Conservation (phyloP, 495 filamentous ascomycete species). For the Copromyces sp. region DNA sequence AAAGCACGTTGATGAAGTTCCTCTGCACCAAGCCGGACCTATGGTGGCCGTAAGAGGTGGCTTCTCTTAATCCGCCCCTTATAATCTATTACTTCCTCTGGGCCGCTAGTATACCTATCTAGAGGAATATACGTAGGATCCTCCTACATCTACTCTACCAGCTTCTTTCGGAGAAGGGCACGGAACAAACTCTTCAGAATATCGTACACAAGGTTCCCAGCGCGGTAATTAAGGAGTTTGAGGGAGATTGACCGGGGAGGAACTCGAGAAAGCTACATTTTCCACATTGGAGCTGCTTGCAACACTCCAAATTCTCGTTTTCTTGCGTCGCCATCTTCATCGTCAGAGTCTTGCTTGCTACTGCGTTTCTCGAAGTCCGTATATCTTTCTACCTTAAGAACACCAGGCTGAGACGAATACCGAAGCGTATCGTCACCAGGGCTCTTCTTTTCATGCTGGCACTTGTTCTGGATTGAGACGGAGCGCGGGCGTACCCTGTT, state of each 20-base stretch:
- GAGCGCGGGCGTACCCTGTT: slow-evolving; percentile 61
- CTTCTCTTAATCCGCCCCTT: too few species aligned
- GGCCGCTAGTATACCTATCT: slow-evolving; percentile 10
- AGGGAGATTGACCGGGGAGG: slow-evolving; percentile 4
- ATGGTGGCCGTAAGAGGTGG: too few species aligned
- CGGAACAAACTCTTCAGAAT: slow-evolving; percentile 1
- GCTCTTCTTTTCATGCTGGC: too few species aligned
- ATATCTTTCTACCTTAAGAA: too few species aligned
- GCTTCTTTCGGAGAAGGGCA: too few species aligned
- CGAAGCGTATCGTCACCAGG: too few species aligned
- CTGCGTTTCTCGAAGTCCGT: too few species aligned
- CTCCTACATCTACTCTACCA: slow-evolving; percentile 23
- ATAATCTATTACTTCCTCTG: slow-evolving; percentile 24
- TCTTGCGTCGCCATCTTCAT: too few species aligned
- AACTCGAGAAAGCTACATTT: slow-evolving; percentile 4
- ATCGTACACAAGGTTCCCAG: slow-evolving; percentile 1
- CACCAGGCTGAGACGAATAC: too few species aligned
- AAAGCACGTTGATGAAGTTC: slow-evolving; percentile 37
- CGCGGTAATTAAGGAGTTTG: slow-evolving; percentile 1
- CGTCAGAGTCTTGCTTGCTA: too few species aligned
- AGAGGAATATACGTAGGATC: slow-evolving; percentile 19
- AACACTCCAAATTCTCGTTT: too few species aligned
- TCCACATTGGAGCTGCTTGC: too few species aligned
- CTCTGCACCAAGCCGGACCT: slow-evolving; percentile 8
- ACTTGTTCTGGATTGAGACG: slow-evolving; percentile 51